Evolutionary conservation across 2,329 filamentous ascomycete genomes (phyloP).

Genomic region (Beauveria sp.): DNA sequence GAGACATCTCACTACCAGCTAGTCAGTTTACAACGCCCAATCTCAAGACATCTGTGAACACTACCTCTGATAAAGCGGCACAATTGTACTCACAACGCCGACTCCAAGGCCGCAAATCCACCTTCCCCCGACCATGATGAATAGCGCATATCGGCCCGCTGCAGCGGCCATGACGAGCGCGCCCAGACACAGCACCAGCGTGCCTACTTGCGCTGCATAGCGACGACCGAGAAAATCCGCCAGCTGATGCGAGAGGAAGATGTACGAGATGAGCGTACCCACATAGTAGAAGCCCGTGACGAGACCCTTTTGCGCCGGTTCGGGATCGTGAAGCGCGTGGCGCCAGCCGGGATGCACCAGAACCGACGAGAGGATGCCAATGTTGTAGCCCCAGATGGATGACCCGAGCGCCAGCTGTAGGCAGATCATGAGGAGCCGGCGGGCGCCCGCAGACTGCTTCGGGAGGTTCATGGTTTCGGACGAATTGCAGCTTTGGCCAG

Average conservation of each 20-base stretch:
- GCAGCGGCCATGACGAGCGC: slow-evolving; percentile 40
- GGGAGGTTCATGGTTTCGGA: neutral
- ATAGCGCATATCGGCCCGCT: slow-evolving; percentile 30
- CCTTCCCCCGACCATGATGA: slow-evolving; percentile 42
- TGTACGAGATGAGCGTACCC: slow-evolving; percentile 47
- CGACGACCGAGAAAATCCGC: slow-evolving; percentile 45
- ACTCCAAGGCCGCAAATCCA: slow-evolving; percentile 45
- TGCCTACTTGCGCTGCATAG: slow-evolving; percentile 41
- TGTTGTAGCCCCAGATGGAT: slow-evolving; percentile 52
- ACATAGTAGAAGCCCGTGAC: slow-evolving; percentile 52
- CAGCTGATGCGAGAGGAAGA: slow-evolving; percentile 44
- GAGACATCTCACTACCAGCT: slow-evolving; percentile 41
- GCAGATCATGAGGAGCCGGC: slow-evolving; percentile 38
- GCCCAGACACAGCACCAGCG: slow-evolving; percentile 38
- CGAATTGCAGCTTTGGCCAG: neutral
- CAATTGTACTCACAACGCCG: slow-evolving; percentile 46
- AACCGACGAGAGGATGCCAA: slow-evolving; percentile 48
- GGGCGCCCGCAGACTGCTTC: neutral
- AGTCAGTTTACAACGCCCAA: neutral
- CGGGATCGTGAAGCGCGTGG: slow-evolving; percentile 35
- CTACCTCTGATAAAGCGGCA: slow-evolving; percentile 50
- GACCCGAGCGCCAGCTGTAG: slow-evolving; percentile 48
- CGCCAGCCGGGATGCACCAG: slow-evolving; percentile 48
- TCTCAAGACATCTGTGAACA: neutral
- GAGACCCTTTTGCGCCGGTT: slow-evolving; percentile 38